Evolutionary conservation across 306 rosid species (phyloP), one percentile per base, ranked within the genome.

Genomic region (Lupinus albus): DNA sequence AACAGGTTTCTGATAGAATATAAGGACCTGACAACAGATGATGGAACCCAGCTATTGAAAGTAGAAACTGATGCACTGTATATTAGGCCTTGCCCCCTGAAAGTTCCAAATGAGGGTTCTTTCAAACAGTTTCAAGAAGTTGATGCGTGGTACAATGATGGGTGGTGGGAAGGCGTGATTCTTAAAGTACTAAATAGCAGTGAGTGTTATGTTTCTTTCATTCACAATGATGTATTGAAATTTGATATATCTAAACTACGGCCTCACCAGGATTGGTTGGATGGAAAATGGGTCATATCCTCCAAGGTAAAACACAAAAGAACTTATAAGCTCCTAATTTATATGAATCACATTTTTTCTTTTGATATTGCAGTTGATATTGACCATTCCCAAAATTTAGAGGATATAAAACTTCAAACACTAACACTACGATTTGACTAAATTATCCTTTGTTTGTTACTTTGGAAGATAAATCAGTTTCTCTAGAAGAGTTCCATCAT

Each of bases 81-180:
- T 38, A 61, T 82, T 50, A 85, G 85, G 82, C 89, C 87, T 0
- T 73, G 60, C 28, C 89, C 89, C 0, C 85, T 76, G 41, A 8
- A 54, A n/a, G 57, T 77, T 68, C 64, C 76, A 6, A 17, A 15
- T 20, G 54, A 45, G 18, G 39, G 49, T 44, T 51, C 62, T 13
- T 75, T 71, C 42, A 62, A 76, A 51, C 62, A 6, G 59, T 66
- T 66, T 20, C 78, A 85, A 62, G 77, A 74, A 38, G 87, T 85
- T 12, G 82, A 85, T 61, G 83, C 78, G 4, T 77, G 85, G 87
- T 64, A 75, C 61, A 85, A 68, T 25, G 83, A 85, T 10, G 89
- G 78, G 9, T 85, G 90, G 90, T 85, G 90, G 90, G 78, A 85
- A 70, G 85, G 87, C 0, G 18, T 70, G 39, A 53, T 82, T 75